These are phyloP conservation scores for Citrus mangshanensis DNA, from an alignment of 345 rosid species.

Conservation along the genomic window DNA sequence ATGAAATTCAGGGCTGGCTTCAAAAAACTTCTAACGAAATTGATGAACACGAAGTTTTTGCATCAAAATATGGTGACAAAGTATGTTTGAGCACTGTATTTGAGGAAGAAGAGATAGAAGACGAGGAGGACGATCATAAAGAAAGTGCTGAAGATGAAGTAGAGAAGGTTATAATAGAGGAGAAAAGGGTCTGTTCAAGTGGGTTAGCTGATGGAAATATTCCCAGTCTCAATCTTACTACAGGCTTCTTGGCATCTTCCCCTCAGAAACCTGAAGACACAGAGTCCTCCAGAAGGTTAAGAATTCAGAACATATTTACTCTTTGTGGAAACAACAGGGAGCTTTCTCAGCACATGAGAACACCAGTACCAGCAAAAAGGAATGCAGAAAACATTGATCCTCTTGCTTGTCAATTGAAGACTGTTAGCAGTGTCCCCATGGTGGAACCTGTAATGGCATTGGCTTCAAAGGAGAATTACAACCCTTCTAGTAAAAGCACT, in stretches of 20 bases:
- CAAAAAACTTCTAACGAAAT: slow-evolving; percentile 24
- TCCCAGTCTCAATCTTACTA: slow-evolving; percentile 8
- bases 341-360: slow-evolving; percentile 57
- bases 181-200: slow-evolving; percentile 53
- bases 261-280: slow-evolving; percentile 40
- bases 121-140: slow-evolving; percentile 33
- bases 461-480: slow-evolving; percentile 52
- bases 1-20: slow-evolving; percentile 23
- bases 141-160: slow-evolving; percentile 50
- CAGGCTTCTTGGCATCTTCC: slow-evolving; percentile 20
- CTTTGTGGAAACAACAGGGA: slow-evolving; percentile 96
- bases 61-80: slow-evolving; percentile 47
- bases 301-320: slow-evolving; percentile 87
- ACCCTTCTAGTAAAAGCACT: slow-evolving; percentile 28
- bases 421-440: not conserved
- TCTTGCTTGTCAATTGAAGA: not conserved
- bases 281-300: slow-evolving; percentile 49
- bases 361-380: slow-evolving; percentile 27
- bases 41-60: slow-evolving; percentile 34
- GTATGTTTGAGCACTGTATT: slow-evolving; percentile 78
- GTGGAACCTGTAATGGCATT: slow-evolving; percentile 8
- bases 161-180: slow-evolving; percentile 80
- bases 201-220: slow-evolving; percentile 10
- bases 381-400: slow-evolving; percentile 25
- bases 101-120: slow-evolving; percentile 78